Conservation (phyloP, 169 alveolate genomes). For the Plasmodium chabaudi region DNA sequence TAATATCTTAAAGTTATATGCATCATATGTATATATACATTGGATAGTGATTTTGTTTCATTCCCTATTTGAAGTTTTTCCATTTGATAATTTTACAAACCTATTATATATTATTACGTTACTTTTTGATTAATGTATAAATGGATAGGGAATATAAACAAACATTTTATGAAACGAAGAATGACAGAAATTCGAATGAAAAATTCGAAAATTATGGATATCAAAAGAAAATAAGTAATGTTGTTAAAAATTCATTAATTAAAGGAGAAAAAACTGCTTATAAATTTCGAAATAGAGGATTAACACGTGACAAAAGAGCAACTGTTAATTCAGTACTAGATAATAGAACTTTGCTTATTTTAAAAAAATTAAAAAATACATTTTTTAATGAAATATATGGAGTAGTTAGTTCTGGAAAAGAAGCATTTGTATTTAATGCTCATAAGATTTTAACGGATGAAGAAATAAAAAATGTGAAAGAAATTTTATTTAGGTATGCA, state of each 20-base stretch:
- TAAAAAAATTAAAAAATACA: constrained; percentile 92
- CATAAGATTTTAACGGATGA: constrained; percentile 75
- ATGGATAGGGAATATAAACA: neutral
- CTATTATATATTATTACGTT: too few relatives aligned
- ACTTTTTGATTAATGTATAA: too few relatives aligned
- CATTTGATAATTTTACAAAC: too few relatives aligned
- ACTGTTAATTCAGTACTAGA: constrained; percentile 98
- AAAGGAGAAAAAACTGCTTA: constrained; percentile 60
- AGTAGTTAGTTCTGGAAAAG: constrained; percentile 97
- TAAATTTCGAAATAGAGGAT: constrained; percentile 82
- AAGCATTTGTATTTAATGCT: constrained; percentile 97
- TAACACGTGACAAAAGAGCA: constrained; percentile 95
- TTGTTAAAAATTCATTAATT: constrained; percentile 35
- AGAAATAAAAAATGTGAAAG: constrained; percentile 64
- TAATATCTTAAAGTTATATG: too few relatives aligned
- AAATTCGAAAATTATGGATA: constrained; percentile 43
- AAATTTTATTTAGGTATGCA: constrained; percentile 8
- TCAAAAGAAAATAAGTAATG: constrained; percentile 32
- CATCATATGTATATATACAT: too few relatives aligned
- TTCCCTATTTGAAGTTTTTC: too few relatives aligned
- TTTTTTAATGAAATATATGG: constrained; percentile 95
- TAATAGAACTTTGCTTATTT: constrained; percentile 93
- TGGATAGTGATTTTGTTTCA: too few relatives aligned
- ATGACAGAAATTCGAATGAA: constrained; percentile 2
- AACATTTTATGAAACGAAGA: constrained; percentile 5